phyloP scores from a whole-genome alignment of 768 basidiomycete genomes.

The Gelatoporia subvermispora region DNA sequence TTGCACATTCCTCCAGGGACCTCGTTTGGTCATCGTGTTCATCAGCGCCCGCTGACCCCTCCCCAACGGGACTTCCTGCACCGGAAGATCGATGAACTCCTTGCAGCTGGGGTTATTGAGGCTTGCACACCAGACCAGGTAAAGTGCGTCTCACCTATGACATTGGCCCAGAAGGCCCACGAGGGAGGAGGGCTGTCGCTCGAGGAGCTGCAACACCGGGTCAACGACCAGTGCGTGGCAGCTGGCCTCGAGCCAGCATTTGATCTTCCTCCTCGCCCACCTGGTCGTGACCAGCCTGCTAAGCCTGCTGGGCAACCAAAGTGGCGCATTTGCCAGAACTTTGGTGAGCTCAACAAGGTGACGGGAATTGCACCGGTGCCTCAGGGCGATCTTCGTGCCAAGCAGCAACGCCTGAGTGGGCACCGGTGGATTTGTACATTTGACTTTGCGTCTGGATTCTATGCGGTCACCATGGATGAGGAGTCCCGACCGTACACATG shows the following conservation, averaged over 20 bases:
- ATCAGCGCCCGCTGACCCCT: conserved; percentile 27
- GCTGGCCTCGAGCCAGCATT: conserved; percentile 19
- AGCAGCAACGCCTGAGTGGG: conserved; percentile 32
- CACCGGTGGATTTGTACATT: conserved; percentile 31
- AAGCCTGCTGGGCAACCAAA: conserved; percentile 12
- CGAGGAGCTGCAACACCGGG: conserved; percentile 28
- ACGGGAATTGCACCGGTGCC: conserved; percentile 18
- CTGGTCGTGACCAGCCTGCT: background rate
- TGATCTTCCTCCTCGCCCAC: conserved; percentile 19
- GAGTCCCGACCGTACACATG: conserved; percentile 19
- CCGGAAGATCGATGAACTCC: conserved; percentile 30
- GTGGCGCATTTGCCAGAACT: conserved; percentile 37
- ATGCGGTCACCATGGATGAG: conserved; percentile 15
- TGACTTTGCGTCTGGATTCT: conserved; percentile 37
- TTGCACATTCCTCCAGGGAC: conserved; percentile 27
- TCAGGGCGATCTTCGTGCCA: conserved; percentile 33
- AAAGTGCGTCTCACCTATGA: conserved; percentile 31
- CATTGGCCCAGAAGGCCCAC: conserved; percentile 34
- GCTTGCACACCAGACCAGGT: conserved; percentile 26
- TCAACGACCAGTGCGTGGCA: conserved; percentile 30
- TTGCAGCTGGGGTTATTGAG: conserved; percentile 28
- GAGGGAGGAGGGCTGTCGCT: conserved; percentile 23
- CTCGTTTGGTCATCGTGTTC: conserved; percentile 27
- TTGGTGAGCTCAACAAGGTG: conserved; percentile 24
- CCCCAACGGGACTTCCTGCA: conserved; percentile 29